These are phyloP conservation scores for Plectranthus barbatus DNA, from an alignment of 257 asterid genomes.

Conservation along the genomic window DNA sequence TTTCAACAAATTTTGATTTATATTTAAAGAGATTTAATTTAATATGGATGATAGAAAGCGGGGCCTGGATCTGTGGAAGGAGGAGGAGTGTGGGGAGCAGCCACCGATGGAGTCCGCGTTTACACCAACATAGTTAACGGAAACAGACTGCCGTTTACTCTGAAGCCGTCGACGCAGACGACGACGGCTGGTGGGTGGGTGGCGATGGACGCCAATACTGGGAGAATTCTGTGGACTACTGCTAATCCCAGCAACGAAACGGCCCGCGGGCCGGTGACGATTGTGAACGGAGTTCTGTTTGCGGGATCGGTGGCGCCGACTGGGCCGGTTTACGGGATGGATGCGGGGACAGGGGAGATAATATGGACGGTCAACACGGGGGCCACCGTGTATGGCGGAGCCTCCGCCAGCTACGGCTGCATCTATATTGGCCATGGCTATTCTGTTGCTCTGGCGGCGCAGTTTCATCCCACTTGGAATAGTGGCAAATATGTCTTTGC, in stretches of 20 bases:
- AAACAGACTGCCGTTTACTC: conserved; percentile 28
- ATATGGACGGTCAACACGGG: conserved; percentile 52
- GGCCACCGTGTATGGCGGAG: conserved; percentile 78
- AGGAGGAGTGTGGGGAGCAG: conserved; percentile 83
- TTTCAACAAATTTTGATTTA: too few species aligned
- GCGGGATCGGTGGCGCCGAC: conserved; percentile 59
- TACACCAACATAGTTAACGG: conserved; percentile 62
- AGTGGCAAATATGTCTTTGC: conserved; percentile 61
- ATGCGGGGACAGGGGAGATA: conserved; percentile 47
- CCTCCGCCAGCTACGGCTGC: conserved; percentile 64
- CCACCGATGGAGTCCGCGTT: conserved; percentile 49
- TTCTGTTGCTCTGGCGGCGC: conserved; percentile 35
- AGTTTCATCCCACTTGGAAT: conserved; percentile 69
- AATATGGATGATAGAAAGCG: conserved; percentile 32
- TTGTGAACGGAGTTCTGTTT: conserved; percentile 50
- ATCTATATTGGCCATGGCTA: conserved; percentile 64
- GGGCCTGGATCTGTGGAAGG: conserved; percentile 69
- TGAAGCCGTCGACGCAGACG: conserved; percentile 41
- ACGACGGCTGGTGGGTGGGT: conserved; percentile 80
- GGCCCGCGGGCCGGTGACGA: conserved; percentile 55
- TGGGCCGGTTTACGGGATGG: conserved; percentile 65
- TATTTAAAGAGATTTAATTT: too few species aligned
- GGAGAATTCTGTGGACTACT: conserved; percentile 61
- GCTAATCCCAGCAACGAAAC: conserved; percentile 69
- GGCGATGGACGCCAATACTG: conserved; percentile 61